Conservation (phyloP, 768 basidiomycete genomes). For the Rhizopogon roseolus region DNA sequence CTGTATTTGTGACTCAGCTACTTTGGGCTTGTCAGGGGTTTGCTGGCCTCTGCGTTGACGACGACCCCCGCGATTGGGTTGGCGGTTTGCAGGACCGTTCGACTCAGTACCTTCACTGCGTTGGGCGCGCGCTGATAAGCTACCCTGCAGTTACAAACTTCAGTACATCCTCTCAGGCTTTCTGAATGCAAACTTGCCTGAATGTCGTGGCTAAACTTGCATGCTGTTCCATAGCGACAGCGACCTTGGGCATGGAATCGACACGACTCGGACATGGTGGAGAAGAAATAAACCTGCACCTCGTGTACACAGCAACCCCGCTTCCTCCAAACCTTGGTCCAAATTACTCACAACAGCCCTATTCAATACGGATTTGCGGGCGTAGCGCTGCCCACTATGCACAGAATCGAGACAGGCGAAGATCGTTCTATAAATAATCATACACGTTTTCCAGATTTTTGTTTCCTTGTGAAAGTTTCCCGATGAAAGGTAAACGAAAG, state of each 20-base stretch:
- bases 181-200: slow-evolving; percentile 2
- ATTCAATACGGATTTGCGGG: background rate
- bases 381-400: background rate
- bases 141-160: slow-evolving; percentile 2
- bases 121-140: background rate
- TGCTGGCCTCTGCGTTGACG: background rate
- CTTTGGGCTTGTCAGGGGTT: background rate
- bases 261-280: slow-evolving; percentile 7
- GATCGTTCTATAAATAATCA: background rate
- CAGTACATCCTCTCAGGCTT: background rate
- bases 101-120: background rate
- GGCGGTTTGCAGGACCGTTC: no score
- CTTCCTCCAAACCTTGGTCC: background rate
- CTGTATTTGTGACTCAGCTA: background rate
- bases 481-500: no score
- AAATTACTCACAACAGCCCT: background rate
- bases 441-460: background rate
- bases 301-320: background rate
- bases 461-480: no score
- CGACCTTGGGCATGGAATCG: slow-evolving; percentile 16
- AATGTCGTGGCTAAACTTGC: slow-evolving; percentile 19
- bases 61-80: background rate
- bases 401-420: background rate
- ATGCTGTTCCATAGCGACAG: slow-evolving; percentile 23
- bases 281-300: background rate